Evolutionary conservation across 2,329 filamentous ascomycete species (phyloP).

Genomic region (Aulographum hederae): DNA sequence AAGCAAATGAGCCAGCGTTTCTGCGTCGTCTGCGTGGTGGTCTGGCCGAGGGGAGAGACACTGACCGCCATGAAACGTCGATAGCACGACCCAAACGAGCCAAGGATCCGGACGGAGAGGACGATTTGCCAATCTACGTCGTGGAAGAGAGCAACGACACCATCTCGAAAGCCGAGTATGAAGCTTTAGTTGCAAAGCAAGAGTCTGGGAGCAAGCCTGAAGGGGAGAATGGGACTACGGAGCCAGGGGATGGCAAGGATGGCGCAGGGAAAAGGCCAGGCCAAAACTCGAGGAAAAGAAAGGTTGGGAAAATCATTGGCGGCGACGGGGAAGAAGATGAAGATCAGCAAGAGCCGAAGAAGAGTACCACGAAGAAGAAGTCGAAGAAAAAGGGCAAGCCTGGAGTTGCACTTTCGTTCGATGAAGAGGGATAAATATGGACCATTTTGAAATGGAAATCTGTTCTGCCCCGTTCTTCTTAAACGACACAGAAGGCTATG

Average conservation of each 20-base stretch:
- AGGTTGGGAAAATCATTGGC: slow-evolving; percentile 16
- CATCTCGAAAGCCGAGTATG: slow-evolving; percentile 30
- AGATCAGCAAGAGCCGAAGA: background rate
- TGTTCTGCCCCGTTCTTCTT: no score
- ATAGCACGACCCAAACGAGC: slow-evolving; percentile 25
- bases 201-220: slow-evolving; percentile 2
- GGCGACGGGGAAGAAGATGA: slow-evolving; percentile 11
- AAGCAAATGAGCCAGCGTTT: slow-evolving; percentile 30
- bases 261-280: slow-evolving; percentile 11
- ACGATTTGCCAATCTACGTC: slow-evolving; percentile 59
- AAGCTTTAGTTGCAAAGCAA: slow-evolving; percentile 20
- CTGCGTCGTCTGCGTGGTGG: slow-evolving; percentile 30
- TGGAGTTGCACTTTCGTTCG: slow-evolving; percentile 5
- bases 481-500: no score
- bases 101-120: slow-evolving; percentile 44
- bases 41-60: slow-evolving; percentile 29
- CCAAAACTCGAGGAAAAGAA: slow-evolving; percentile 16
- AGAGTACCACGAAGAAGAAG: slow-evolving; percentile 6
- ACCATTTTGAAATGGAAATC: no score
- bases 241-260: slow-evolving; percentile 3
- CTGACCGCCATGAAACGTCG: slow-evolving; percentile 24
- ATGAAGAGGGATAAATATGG: slow-evolving; percentile 4
- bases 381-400: slow-evolving; percentile 7
- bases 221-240: slow-evolving; percentile 1
- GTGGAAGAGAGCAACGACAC: slow-evolving; percentile 54